Percentiles rank a stretch among this genome's conserved stretches.
phyloP scores from a whole-genome alignment of 371 early-diverging fungal genomes.

The Cokeromyces recurvatus region DNA sequence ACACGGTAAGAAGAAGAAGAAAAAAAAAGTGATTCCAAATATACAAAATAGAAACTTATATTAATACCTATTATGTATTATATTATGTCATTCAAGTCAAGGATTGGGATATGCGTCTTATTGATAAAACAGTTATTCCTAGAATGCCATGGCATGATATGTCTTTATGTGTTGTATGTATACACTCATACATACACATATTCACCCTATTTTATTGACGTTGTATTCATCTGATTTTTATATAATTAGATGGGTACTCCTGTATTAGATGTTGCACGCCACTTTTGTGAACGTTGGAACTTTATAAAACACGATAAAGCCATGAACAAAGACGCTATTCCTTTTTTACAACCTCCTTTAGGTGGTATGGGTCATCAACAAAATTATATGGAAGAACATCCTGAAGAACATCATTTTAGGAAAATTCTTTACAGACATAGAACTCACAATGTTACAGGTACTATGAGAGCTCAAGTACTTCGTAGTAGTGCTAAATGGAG shows the following conservation, averaged over 20 bases:
- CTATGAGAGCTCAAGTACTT: constrained; percentile 67
- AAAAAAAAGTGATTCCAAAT: neutral
- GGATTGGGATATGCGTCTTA: constrained; percentile 53
- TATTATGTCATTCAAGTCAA: too few species aligned
- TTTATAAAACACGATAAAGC: constrained; percentile 65
- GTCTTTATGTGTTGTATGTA: constrained; percentile 61
- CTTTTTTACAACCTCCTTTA: constrained; percentile 44
- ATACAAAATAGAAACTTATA: neutral
- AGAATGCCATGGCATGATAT: constrained; percentile 98
- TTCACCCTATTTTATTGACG: too few species aligned
- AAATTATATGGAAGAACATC: constrained; percentile 19
- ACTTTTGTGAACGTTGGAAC: constrained; percentile 94
- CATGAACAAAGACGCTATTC: constrained; percentile 27
- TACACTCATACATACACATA: constrained; percentile 5
- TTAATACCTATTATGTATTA: too few species aligned
- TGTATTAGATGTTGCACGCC: constrained; percentile 82
- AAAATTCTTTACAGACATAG: constrained; percentile 28
- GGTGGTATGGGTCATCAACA: constrained; percentile 34
- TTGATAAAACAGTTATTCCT: constrained; percentile 62
- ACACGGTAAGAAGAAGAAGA: constrained; percentile 58
- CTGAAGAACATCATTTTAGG: constrained; percentile 11
- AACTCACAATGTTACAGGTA: constrained; percentile 33
- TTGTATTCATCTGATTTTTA: neutral
- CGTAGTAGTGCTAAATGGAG: constrained; percentile 70
- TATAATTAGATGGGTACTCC: constrained; percentile 60